Conservation (phyloP, 768 basidiomycete genomes). For the Podaxis sp. region DNA sequence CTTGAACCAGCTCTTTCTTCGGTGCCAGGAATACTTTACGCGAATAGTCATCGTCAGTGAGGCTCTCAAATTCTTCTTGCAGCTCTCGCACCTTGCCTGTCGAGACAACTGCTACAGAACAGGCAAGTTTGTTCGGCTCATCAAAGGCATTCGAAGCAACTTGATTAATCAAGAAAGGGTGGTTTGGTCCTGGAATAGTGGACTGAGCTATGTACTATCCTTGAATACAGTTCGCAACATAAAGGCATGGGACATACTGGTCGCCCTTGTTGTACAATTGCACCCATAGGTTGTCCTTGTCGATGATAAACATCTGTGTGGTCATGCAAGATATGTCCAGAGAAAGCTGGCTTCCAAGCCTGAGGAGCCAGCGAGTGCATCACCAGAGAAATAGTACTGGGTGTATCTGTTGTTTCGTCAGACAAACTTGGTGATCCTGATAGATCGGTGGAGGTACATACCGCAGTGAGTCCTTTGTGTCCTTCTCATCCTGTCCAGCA, state of each 20-base stretch:
- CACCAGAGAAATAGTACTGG: too few relatives aligned
- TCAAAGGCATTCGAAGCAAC: slow-evolving; percentile 93
- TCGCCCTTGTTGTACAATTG: slow-evolving; percentile 88
- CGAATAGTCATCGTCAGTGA: slow-evolving; percentile 82
- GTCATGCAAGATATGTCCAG: slow-evolving; percentile 32
- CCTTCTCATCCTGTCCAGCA: too few relatives aligned
- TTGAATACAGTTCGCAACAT: slow-evolving; percentile 98
- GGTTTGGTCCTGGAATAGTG: slow-evolving; percentile 97
- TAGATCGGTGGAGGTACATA: too few relatives aligned
- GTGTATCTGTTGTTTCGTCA: too few relatives aligned
- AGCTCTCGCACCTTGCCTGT: slow-evolving; percentile 94
- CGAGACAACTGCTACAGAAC: slow-evolving; percentile 94
- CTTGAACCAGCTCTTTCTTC: slow-evolving; percentile 98
- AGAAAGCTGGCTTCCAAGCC: too few relatives aligned
- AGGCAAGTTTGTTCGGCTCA: slow-evolving; percentile 95
- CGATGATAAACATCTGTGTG: slow-evolving; percentile 47
- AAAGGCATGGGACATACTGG: slow-evolving; percentile 90
- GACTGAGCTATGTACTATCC: slow-evolving; percentile 67
- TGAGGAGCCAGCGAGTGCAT: too few relatives aligned
- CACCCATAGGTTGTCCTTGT: slow-evolving; percentile 79
- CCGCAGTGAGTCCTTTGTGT: too few relatives aligned
- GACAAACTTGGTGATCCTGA: too few relatives aligned
- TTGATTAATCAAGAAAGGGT: slow-evolving; percentile 92
- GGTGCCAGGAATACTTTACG: slow-evolving; percentile 88
- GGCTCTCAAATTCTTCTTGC: slow-evolving; percentile 90